Evolutionary conservation across 495 filamentous ascomycete species (phyloP), one percentile per base, ranked within the genome.

Genomic region (Annulohypoxylon stygium): DNA sequence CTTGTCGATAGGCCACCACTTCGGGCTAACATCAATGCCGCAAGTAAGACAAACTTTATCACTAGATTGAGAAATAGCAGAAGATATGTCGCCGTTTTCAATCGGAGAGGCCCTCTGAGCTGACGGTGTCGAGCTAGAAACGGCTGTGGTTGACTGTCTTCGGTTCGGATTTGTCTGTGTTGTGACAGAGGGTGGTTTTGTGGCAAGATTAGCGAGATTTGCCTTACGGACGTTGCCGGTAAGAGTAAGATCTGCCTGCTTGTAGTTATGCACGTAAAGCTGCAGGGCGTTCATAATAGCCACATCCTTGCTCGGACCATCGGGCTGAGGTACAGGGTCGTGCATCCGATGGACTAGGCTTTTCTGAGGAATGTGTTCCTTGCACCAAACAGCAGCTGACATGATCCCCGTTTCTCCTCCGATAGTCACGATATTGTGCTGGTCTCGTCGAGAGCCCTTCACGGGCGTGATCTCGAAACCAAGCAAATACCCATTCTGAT

Each of bases 181-280:
- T 6, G 79, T 68, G 0, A 62, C 69, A n/a, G 71, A 59, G 6
- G 82, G 81, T 61, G 79, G 78, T 72, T 82, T 85, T 6, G 80
- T 82, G 11, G 79, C 79, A 20, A 83, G 62, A 16, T 80, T 81
- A 63, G 83, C 81, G 45, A 85, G 75, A 66, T 83, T 85, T 20
- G 97, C 95, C 77, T 97, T 98, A 20, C 96, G 90, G 47, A 94
- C 91, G 16, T 96, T 97, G 20, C 95, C 95, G 7, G 94, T 97
- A 61, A 97, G 81, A 16, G 92, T 88, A 20, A 95, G 86, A 74
- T 99, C 96, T 18, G 95, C 94, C 79, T 98, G 95, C 82, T 98
- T 99, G 85, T 93, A 97, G 47, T 91, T 94, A 60, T 88, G 88
- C 26, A 90, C 91, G 76, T 91, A 99, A 10, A 95, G 85, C 78